Evolutionary conservation across 306 rosid species (phyloP).

Genomic region (Corylus americana): DNA sequence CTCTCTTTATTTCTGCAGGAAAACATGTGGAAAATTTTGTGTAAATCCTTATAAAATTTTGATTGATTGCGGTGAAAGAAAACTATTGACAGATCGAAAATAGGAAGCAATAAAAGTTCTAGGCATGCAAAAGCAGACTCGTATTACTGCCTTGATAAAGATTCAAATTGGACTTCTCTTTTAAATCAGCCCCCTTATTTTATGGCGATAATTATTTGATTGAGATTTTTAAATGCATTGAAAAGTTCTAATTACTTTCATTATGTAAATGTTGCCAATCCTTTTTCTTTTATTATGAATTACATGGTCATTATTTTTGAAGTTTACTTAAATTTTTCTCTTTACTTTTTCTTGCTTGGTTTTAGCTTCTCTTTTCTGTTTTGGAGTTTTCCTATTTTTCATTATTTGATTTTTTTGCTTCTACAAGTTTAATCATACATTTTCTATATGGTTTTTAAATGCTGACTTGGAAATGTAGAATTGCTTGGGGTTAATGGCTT

Average conservation of each 20-base stretch:
- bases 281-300: too few relatives aligned
- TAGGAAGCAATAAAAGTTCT: background rate
- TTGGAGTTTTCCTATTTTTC: too few relatives aligned
- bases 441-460: too few relatives aligned
- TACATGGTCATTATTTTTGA: too few relatives aligned
- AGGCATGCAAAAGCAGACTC: too few relatives aligned
- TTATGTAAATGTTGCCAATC: too few relatives aligned
- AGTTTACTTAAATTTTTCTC: background rate
- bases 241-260: background rate
- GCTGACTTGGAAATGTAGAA: too few relatives aligned
- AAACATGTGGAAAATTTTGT: background rate
- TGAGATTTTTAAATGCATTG: background rate
- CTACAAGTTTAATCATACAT: too few relatives aligned
- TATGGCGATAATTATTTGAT: too few relatives aligned
- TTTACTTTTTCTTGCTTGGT: background rate
- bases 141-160: background rate
- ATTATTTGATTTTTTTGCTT: too few relatives aligned
- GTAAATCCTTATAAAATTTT: background rate
- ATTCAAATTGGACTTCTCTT: background rate
- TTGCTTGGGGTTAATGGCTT: too few relatives aligned
- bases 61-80: background rate
- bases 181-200: too few relatives aligned
- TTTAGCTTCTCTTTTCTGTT: background rate
- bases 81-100: background rate
- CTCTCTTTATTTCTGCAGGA: background rate